Evolutionary conservation across 108 stramenopile species (phyloP).

Genomic region (Fistulifera solaris): DNA sequence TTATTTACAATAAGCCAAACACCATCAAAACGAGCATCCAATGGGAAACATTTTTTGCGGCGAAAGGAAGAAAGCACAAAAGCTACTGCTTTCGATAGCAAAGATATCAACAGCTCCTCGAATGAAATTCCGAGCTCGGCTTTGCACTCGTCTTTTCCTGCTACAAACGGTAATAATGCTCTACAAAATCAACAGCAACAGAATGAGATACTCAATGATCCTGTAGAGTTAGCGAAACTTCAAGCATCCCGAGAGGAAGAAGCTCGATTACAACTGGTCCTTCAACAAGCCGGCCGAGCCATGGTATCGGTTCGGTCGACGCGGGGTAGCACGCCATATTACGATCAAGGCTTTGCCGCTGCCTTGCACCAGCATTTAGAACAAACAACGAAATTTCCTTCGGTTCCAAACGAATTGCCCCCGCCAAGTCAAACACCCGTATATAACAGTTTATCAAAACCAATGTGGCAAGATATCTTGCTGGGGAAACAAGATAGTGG

Average conservation of each 20-base stretch:
- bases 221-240: background rate
- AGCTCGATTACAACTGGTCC: slow-evolving; percentile 36
- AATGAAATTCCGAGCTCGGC: too few species aligned
- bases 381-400: slow-evolving; percentile 21
- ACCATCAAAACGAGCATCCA: too few species aligned
- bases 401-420: slow-evolving; percentile 16
- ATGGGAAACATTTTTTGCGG: too few species aligned
- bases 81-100: too few species aligned
- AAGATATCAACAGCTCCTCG: too few species aligned
- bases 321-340: slow-evolving; percentile 30
- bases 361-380: slow-evolving; percentile 30
- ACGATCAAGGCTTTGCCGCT: slow-evolving; percentile 50
- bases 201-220: too few species aligned
- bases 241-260: slow-evolving; percentile 28
- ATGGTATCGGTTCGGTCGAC: slow-evolving; percentile 51
- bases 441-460: slow-evolving; percentile 15
- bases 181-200: too few species aligned
- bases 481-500: slow-evolving; percentile 30
- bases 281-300: slow-evolving; percentile 25
- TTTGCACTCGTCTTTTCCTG: too few species aligned
- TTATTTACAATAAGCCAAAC: too few species aligned
- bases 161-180: too few species aligned
- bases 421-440: slow-evolving; percentile 7
- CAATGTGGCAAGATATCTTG: slow-evolving; percentile 38
- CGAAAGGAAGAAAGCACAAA: too few species aligned